phyloP scores from a whole-genome alignment of 176 grass and related monocot genomes.

The Urochloa ruziziensis region DNA sequence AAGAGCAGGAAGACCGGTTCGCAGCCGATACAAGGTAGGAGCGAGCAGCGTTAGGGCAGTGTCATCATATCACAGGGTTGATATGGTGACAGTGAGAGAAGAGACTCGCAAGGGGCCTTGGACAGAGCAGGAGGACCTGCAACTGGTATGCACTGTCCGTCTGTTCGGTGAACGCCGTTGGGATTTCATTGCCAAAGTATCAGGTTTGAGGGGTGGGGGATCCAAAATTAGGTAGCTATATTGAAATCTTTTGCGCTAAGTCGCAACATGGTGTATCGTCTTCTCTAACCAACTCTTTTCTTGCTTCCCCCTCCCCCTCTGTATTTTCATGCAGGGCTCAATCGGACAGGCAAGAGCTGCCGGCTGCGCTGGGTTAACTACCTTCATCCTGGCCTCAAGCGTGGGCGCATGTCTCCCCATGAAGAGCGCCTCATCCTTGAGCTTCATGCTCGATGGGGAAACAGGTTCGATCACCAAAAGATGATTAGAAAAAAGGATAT shows the following conservation, averaged over 20 bases:
- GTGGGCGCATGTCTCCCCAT: slow-evolving; percentile 77
- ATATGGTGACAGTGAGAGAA: slow-evolving; percentile 87
- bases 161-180: slow-evolving; percentile 99
- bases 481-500: not conserved
- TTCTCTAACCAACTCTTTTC: slow-evolving; percentile 36
- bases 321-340: slow-evolving; percentile 61
- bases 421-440: slow-evolving; percentile 89
- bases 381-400: slow-evolving; percentile 88
- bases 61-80: slow-evolving; percentile 15
- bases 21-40: slow-evolving; percentile 49
- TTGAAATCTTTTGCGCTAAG: slow-evolving; percentile 34
- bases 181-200: slow-evolving; percentile 99
- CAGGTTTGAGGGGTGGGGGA: slow-evolving; percentile 99
- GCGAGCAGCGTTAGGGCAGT: slow-evolving; percentile 36
- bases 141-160: slow-evolving; percentile 98
- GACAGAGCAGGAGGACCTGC: slow-evolving; percentile 94
- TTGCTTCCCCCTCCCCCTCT: slow-evolving; percentile 9
- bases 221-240: slow-evolving; percentile 55
- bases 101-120: slow-evolving; percentile 81
- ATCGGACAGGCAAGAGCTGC: slow-evolving; percentile 85
- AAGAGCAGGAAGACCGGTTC: slow-evolving; percentile 44
- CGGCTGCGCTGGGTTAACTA: slow-evolving; percentile 94
- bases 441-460: slow-evolving; percentile 86
- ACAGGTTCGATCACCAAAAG: slow-evolving; percentile 55
- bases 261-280: slow-evolving; percentile 35